Conservation (phyloP, 257 asterid species). For the Thymus quinquecostatus region DNA sequence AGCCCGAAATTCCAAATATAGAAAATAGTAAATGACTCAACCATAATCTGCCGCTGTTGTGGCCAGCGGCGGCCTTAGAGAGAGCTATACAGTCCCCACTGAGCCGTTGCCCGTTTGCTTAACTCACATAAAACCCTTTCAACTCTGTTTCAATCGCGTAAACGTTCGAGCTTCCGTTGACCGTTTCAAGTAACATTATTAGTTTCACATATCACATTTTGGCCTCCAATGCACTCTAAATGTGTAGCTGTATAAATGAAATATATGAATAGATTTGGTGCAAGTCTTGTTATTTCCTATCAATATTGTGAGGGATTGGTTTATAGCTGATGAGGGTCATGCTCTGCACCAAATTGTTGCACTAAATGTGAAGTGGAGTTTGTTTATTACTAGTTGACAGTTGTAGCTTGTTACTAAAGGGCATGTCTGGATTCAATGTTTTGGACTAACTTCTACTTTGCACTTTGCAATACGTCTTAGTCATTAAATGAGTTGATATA, state of each 20-base stretch:
- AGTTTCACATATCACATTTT: not conserved
- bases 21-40: not conserved
- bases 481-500: not conserved
- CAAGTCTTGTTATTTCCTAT: not conserved
- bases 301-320: not conserved
- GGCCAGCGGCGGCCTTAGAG: too few relatives aligned
- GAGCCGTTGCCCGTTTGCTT: too few relatives aligned
- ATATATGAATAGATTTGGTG: not conserved
- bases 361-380: not conserved
- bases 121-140: too few relatives aligned
- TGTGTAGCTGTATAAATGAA: not conserved
- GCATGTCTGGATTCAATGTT: not conserved
- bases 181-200: too few relatives aligned
- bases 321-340: not conserved
- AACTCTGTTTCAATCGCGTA: not conserved
- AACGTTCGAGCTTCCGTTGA: not conserved
- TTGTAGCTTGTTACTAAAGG: not conserved
- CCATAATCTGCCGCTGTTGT: too few relatives aligned
- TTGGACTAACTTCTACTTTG: conserved; percentile 4
- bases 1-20: not conserved
- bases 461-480: conserved; percentile 4
- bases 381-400: not conserved
- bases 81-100: too few relatives aligned
- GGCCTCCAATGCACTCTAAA: not conserved
- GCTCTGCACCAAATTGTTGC: too few relatives aligned